phyloP scores from a whole-genome alignment of 495 filamentous ascomycete species.

The Penicillium arizonense region DNA sequence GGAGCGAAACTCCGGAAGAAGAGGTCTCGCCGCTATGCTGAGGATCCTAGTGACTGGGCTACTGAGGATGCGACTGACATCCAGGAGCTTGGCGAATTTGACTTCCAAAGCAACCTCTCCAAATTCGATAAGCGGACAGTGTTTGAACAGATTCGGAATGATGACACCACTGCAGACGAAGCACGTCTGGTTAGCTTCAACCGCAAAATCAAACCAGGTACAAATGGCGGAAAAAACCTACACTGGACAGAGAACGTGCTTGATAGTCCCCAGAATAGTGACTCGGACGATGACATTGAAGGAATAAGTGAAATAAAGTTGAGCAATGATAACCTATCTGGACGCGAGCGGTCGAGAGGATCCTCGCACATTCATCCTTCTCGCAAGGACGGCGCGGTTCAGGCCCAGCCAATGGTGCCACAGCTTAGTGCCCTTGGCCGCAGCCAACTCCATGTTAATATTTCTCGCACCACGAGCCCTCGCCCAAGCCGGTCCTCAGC shows the following conservation, averaged over 20 bases:
- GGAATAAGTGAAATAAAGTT: conserved; percentile 55
- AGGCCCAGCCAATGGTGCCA: conserved; percentile 33
- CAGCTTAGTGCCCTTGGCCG: conserved; percentile 38
- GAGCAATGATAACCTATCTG: conserved; percentile 54
- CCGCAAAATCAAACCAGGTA: conserved; percentile 71
- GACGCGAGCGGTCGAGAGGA: conserved; percentile 50
- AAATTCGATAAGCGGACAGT: conserved; percentile 92
- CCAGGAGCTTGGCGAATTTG: conserved; percentile 92
- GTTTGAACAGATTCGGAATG: conserved; percentile 83
- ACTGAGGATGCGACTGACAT: conserved; percentile 96
- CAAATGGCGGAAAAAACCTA: conserved; percentile 82
- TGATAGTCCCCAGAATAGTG: conserved; percentile 64
- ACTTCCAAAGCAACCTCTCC: conserved; percentile 81
- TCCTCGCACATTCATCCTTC: conserved; percentile 51
- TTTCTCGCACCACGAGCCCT: conserved; percentile 45
- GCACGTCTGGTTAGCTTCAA: conserved; percentile 90
- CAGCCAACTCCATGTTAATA: conserved; percentile 30
- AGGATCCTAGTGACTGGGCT: conserved; percentile 84
- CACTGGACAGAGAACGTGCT: conserved; percentile 92
- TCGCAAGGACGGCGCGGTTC: conserved; percentile 59
- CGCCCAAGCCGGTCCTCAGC: conserved; percentile 35
- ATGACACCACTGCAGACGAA: conserved; percentile 84
- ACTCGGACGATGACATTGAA: conserved; percentile 62
- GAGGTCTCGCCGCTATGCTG: conserved; percentile 51
- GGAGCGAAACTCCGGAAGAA: conserved; percentile 51